phyloP scores from a whole-genome alignment of 192 early-diverging fungal species.

The Obelidium mucronatum region DNA sequence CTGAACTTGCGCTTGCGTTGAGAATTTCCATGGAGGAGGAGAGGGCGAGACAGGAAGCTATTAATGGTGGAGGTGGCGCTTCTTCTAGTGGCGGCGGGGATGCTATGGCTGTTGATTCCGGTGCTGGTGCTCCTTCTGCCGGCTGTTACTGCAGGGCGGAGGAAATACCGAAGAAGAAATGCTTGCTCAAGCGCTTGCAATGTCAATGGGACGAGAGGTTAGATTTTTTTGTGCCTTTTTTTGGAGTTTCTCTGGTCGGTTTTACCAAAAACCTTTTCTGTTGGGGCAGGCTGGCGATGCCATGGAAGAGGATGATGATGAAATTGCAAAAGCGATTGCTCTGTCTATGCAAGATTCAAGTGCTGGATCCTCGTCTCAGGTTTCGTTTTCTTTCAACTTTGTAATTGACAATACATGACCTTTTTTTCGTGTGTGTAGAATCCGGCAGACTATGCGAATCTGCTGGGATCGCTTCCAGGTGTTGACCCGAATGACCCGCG shows the following conservation, averaged over 20 bases:
- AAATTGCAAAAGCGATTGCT: constrained; percentile 32
- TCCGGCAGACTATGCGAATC: constrained; percentile 64
- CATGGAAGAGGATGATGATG: constrained; percentile 33
- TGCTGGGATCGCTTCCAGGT: constrained; percentile 84
- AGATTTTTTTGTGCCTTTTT: constrained; percentile 33
- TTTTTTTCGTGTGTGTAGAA: neutral
- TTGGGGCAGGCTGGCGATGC: constrained; percentile 17
- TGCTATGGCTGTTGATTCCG: constrained; percentile 50
- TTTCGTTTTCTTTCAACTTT: constrained; percentile 4
- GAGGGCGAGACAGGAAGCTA: constrained; percentile 83
- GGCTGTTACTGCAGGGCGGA: neutral
- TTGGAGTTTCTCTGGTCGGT: too few species aligned
- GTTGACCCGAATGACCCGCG: constrained; percentile 87
- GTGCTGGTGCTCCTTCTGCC: constrained; percentile 33
- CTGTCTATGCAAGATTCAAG: constrained; percentile 23
- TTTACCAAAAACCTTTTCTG: too few species aligned
- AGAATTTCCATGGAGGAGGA: constrained; percentile 98
- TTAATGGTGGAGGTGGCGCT: constrained; percentile 26
- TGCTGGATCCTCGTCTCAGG: constrained; percentile 8
- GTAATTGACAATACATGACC: neutral
- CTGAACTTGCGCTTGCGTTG: constrained; percentile 91
- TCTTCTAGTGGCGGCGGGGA: constrained; percentile 26
- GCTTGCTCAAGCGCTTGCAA: constrained; percentile 72
- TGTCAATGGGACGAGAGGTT: constrained; percentile 71
- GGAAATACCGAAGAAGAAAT: constrained; percentile 62